Evolutionary conservation across 768 basidiomycete genomes (phyloP).

Genomic region (Pholiota microspora): DNA sequence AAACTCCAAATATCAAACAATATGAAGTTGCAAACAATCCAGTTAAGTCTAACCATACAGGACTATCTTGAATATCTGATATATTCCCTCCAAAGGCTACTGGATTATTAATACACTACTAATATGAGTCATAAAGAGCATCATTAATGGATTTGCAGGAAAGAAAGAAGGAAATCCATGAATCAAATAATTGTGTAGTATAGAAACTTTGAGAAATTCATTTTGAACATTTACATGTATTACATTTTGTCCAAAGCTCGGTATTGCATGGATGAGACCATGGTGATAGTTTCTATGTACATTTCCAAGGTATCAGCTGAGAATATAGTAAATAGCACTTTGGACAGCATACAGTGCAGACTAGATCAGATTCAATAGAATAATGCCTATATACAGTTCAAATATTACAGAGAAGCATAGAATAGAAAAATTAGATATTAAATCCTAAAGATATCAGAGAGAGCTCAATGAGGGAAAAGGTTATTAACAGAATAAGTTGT

Average conservation of each 20-base stretch:
- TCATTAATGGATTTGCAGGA: constrained; percentile 20
- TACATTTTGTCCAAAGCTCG: constrained; percentile 15
- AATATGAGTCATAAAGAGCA: constrained; percentile 15
- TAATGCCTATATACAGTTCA: neutral
- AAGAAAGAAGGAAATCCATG: constrained; percentile 28
- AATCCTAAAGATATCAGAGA: neutral
- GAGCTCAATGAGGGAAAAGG: neutral
- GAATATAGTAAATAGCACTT: constrained; percentile 19
- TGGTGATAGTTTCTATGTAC: constrained; percentile 19
- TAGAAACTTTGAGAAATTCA: constrained; percentile 6
- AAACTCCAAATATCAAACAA: constrained; percentile 24
- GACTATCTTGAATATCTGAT: constrained; percentile 25
- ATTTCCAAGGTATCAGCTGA: constrained; percentile 13
- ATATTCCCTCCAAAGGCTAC: constrained; percentile 10
- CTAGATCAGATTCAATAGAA: constrained; percentile 18
- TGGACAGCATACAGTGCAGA: constrained; percentile 20
- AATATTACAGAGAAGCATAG: neutral
- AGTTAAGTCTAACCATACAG: constrained; percentile 21
- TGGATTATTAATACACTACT: constrained; percentile 2
- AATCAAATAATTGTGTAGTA: constrained; percentile 23
- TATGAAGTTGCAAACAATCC: constrained; percentile 12
- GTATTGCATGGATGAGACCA: constrained; percentile 18
- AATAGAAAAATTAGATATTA: neutral
- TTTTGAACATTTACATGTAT: neutral
- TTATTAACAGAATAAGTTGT: constrained; percentile 14